A percentile compares a stretch with the other conserved stretches of the same genome.
Conservation (phyloP, 495 filamentous ascomycete genomes). For the Penicillium cinerascens region DNA sequence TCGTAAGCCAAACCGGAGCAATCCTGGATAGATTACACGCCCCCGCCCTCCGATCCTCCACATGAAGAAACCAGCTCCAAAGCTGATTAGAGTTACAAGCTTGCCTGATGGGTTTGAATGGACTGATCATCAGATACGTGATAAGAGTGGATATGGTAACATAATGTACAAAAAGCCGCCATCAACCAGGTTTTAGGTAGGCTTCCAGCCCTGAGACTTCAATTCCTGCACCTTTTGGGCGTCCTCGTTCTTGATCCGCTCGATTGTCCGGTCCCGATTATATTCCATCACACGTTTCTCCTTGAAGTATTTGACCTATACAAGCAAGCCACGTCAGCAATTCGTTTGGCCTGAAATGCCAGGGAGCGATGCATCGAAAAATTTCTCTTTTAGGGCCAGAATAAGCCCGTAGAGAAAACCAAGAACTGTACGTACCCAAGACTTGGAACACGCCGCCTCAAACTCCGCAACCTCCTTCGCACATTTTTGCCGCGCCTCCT, state of each 20-base stretch:
- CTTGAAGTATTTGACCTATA: slow-evolving; percentile 94
- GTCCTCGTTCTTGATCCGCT: slow-evolving; percentile 75
- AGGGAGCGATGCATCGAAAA: background rate
- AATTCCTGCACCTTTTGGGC: slow-evolving; percentile 54
- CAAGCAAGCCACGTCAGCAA: slow-evolving; percentile 11
- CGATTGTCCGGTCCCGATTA: slow-evolving; percentile 75
- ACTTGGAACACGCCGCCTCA: slow-evolving; percentile 69
- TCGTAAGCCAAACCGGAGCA: background rate
- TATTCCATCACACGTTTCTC: slow-evolving; percentile 88
- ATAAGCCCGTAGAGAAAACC: slow-evolving; percentile 3
- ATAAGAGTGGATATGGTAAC: slow-evolving; percentile 28
- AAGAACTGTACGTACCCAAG: slow-evolving; percentile 63
- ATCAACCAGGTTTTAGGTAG: slow-evolving; percentile 11
- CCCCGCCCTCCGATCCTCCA: background rate
- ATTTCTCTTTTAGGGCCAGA: background rate
- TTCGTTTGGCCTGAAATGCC: background rate
- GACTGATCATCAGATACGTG: slow-evolving; percentile 17
- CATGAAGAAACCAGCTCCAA: background rate
- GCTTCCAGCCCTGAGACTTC: slow-evolving; percentile 44
- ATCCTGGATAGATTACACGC: background rate
- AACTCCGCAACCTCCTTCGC: slow-evolving; percentile 61
- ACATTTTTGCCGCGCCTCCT: slow-evolving; percentile 62
- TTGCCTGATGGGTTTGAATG: background rate
- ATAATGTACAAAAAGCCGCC: slow-evolving; percentile 22
- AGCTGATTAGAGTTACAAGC: background rate